Percentiles rank a stretch among this genome's conserved stretches.
These are phyloP conservation scores for Cyphellophora attinorum DNA, from an alignment of 2,329 filamentous ascomycete genomes.

Conservation along the genomic window DNA sequence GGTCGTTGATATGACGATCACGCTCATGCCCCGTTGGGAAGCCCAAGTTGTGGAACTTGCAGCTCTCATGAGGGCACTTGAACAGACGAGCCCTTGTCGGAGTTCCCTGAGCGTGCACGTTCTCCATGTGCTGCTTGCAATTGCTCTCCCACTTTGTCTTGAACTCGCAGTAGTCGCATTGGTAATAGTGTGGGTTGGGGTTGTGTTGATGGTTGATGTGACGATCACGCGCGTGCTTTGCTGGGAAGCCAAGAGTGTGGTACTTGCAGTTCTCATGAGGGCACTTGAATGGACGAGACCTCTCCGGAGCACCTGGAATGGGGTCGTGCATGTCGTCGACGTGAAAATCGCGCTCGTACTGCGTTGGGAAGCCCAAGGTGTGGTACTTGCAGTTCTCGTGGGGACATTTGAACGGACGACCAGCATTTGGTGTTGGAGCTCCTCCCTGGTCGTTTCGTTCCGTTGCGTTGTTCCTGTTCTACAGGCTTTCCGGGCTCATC, in stretches of 20 bases:
- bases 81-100: slow-evolving; percentile 86
- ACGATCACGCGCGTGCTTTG: too few relatives aligned
- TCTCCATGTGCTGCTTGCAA: slow-evolving; percentile 98
- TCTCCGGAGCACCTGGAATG: slow-evolving; percentile 63
- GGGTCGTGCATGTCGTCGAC: slow-evolving; percentile 91
- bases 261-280: too few relatives aligned
- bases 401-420: too few relatives aligned
- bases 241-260: too few relatives aligned
- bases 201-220: slow-evolving; percentile 97
- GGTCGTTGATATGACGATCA: slow-evolving; percentile 92
- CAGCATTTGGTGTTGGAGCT: too few relatives aligned
- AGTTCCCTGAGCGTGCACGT: slow-evolving; percentile 77
- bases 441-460: too few relatives aligned
- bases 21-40: slow-evolving; percentile 98
- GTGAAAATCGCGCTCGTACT: too few relatives aligned
- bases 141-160: slow-evolving; percentile 93
- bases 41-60: slow-evolving; percentile 82
- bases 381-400: too few relatives aligned
- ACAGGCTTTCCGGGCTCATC: slow-evolving; percentile 69
- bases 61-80: slow-evolving; percentile 75
- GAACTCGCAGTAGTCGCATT: slow-evolving; percentile 84
- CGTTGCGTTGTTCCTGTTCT: too few relatives aligned
- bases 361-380: too few relatives aligned
- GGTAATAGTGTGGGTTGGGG: slow-evolving; percentile 64
- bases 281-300: too few relatives aligned